Evolutionary conservation across 1,139 yeast genomes (phyloP), one percentile per base, ranked within the genome.

Genomic region (Casaregolazyma lundiana): DNA sequence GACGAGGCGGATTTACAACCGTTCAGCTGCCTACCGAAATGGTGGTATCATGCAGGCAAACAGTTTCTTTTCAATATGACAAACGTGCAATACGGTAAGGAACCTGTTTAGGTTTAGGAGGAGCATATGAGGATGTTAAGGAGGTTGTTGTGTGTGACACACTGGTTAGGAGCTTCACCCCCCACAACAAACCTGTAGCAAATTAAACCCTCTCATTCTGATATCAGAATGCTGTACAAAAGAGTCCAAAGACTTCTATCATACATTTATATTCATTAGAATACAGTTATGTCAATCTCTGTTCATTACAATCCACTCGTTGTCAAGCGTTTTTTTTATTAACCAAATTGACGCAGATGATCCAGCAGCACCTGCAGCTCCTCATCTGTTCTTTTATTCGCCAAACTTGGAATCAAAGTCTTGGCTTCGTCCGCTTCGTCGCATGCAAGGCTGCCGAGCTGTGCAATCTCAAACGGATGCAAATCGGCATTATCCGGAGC

Each of bases 361-460:
- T 90, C 94, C 58, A 92, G 74, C 50, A 90, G 76, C 44, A 87
- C 81, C 65, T 89, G 96, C 51, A 92, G 71, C 61, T 90, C 97
- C 42, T 85, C 86, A 56, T 89, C 96, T 5, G 87, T 77, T 42
- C 87, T 89, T 65, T 90, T 90, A 53, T 74, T 77, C 16, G 79
- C 75, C 61, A 92, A 73, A 66, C 95, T 84, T 41, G 99, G 97
- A 52, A 92, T 84, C 61, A 92, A 73, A 21, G 96, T 87, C 67
- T 89, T 87, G 26, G 97, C 97, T 70, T 92, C 99, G 62, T 92
- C 98, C 5, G 96, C 90, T 56, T 92, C 97, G 63, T 92, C 98
- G 67, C 97, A 90, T 37, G 94, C 88, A 54, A 92, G 73, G 2
- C 95, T 87, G 45, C 66, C 72, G 52, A 92, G 73, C 67, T 92